Evolutionary conservation across 1,284 basidiomycete genomes (phyloP), one percentile per base, ranked within the genome.

Genomic region (Malassezia globosa): DNA sequence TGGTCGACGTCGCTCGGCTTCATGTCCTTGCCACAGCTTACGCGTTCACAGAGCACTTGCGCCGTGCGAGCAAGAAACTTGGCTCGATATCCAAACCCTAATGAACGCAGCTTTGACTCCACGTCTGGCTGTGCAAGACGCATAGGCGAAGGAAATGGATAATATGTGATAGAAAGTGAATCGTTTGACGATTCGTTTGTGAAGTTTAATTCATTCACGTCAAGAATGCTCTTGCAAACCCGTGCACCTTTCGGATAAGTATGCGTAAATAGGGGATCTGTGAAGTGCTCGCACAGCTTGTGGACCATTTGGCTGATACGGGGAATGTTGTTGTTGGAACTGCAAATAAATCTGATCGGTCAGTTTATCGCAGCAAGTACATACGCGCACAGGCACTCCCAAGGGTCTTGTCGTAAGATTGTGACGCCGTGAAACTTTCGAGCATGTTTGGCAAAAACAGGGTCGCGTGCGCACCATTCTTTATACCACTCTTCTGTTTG

Each of bases 71-170:
- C 82, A 34, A 99, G 83, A 66, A 84, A 99, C 40, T 83, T 79
- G 0, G 94, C 90, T 29, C 94, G 82, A 67, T 97, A 97, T 1
- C 94, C 94, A 74, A 97, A 97, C 0, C 92, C 90, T 8, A 97
- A 77, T 2, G 78, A 73, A 0, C 90, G 83, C 14, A 97, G 44
- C 47, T 53, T 59, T n/a, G 54, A 51, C 42, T 71, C 61, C 7
- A 69, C 82, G n/a, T 77, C 77, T 0, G 79, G 71, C 4, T 69
- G 72, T 18, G 83, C 79, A 7, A 97, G 77, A 2, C 72, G 73
- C 25, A 79, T 78, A 1, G 86, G 87, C 0, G 80, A 72, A 0
- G 94, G 94, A 61, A 97, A 96, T 1, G 90, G 80, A 66, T 88
- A 82, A 64, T 87, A 88, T 10, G 74, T 60, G 10, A 74, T 19